Evolutionary conservation across 2,329 filamentous ascomycete species (phyloP), one percentile per base, ranked within the genome.

Genomic region (Lizonia empirigonia): DNA sequence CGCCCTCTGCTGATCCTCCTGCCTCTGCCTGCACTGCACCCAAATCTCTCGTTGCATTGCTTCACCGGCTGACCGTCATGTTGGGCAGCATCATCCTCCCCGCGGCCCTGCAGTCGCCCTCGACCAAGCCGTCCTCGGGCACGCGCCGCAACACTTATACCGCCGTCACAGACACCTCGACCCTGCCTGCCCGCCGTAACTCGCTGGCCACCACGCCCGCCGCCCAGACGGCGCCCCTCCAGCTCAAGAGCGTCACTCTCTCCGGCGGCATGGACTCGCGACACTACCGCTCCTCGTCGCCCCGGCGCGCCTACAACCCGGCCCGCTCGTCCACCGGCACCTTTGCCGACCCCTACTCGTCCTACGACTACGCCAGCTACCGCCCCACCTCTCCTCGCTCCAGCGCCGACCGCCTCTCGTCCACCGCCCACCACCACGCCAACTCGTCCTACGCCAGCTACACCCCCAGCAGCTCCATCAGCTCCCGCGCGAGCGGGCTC

Each of bases 261-360:
- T 53, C 60, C 19, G 56, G 49, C 55, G 57, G 48, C 55, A 73
- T 72, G 70, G 68, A 69, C 44, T 66, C 69, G 44, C 61, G 69
- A 36, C 66, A 72, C 61, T 62, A 66, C 47, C 67, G 72, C 44
- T 58, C 71, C 10, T 57, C 63, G 26, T 74, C 72, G 19, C 72
- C 72, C n/a, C 65, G 69, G 9, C 69, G 69, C 23, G 13, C 32
- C 16, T 58, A 65, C 35, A 68, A 70, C 38, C 71, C 71, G 6
- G 70, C 60, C 3, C 60, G 72, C 37, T 63, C 71, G 16, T 73
- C 72, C 26, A 74, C 71, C 3, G 72, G 71, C 45, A 72, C 68
- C 12, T 73, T 74, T 16, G 56, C 52, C 32, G 70, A 72, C 44
- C 64, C 67, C 22, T 70, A 71, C 51, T 3, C 34, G 5, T 68